Evolutionary conservation across 257 asterid species (phyloP).

Genomic region (Solanum medicagineum): DNA sequence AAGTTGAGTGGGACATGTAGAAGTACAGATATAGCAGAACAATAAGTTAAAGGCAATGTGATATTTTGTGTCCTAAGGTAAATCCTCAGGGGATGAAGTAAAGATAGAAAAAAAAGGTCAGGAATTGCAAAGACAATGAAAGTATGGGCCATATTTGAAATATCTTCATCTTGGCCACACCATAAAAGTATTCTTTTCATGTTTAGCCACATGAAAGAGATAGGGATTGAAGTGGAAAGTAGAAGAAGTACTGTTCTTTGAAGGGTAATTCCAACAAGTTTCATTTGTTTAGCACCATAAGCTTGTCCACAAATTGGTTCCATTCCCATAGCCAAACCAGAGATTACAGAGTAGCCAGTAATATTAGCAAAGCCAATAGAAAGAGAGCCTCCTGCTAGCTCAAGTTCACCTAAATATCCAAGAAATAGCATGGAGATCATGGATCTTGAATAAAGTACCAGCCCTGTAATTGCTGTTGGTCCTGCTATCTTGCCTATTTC

Average conservation of each 20-base stretch:
- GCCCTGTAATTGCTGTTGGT: conserved; percentile 77
- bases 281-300: conserved; percentile 84
- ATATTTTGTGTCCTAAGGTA: conserved; percentile 66
- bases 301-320: conserved; percentile 98
- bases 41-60: conserved; percentile 64
- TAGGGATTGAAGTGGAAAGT: conserved; percentile 58
- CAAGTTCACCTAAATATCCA: conserved; percentile 85
- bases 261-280: conserved; percentile 71
- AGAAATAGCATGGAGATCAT: conserved; percentile 94
- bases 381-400: conserved; percentile 86
- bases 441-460: conserved; percentile 66
- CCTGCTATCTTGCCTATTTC: conserved; percentile 76
- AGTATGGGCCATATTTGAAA: conserved; percentile 61
- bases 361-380: conserved; percentile 93
- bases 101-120: conserved; percentile 64
- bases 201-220: conserved; percentile 78
- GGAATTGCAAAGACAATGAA: conserved; percentile 76
- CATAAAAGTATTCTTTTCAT: conserved; percentile 55
- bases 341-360: conserved; percentile 91
- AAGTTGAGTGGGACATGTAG: conserved; percentile 70
- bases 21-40: conserved; percentile 46
- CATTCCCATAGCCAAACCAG: conserved; percentile 98
- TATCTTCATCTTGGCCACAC: conserved; percentile 78
- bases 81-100: conserved; percentile 69
- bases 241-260: conserved; percentile 80